A percentile compares a stretch with the other conserved stretches of the same genome.
Conservation (phyloP, 495 filamentous ascomycete species). For the Usnea hakonensis region DNA sequence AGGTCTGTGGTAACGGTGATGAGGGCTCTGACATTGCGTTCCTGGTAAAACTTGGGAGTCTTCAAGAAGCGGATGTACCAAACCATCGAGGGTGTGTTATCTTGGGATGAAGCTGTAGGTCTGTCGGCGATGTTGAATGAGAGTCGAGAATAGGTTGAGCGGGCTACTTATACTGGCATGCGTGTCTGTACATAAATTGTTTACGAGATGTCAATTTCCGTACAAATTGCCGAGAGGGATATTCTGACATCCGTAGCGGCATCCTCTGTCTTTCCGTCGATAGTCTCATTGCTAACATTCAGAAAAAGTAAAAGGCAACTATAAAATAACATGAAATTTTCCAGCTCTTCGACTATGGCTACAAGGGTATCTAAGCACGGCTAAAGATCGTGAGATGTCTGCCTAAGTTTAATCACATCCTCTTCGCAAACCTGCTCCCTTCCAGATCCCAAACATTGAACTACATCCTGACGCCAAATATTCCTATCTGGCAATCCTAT, state of each 20-base stretch:
- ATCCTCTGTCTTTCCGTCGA: not conserved
- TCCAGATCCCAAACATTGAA: not conserved
- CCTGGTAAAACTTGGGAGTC: constrained; percentile 43
- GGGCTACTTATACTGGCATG: too few relatives aligned
- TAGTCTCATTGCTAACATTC: not conserved
- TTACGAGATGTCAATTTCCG: not conserved
- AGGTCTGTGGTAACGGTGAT: constrained; percentile 87
- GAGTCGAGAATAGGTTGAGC: too few relatives aligned
- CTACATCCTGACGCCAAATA: not conserved
- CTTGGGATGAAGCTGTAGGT: not conserved
- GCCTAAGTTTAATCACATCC: not conserved
- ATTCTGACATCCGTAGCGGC: not conserved
- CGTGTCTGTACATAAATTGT: too few relatives aligned
- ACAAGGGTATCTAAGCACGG: not conserved
- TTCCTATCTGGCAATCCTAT: constrained; percentile 35
- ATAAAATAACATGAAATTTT: not conserved
- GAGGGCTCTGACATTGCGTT: constrained; percentile 40
- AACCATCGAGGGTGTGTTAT: constrained; percentile 35
- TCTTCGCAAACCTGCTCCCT: not conserved
- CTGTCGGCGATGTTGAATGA: too few relatives aligned
- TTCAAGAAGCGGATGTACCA: constrained; percentile 76
- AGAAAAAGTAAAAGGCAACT: too few relatives aligned
- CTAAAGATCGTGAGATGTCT: not conserved
- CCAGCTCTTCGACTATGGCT: not conserved
- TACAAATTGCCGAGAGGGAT: not conserved